These are phyloP conservation scores for Colletotrichum musicola DNA, from an alignment of 2,329 filamentous ascomycete species.

Conservation along the genomic window DNA sequence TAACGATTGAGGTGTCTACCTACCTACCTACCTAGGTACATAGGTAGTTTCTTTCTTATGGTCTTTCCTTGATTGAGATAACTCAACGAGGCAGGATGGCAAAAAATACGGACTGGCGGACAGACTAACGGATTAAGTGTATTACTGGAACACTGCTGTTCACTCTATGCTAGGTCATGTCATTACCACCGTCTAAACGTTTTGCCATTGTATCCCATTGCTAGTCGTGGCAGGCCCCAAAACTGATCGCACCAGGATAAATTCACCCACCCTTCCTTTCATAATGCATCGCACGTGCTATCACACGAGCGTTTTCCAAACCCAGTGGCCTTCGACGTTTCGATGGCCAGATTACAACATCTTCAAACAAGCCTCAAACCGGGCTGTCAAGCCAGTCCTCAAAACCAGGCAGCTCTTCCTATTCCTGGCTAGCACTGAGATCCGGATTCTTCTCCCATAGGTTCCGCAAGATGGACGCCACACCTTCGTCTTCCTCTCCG, in stretches of 20 bases:
- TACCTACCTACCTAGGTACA: too few species aligned
- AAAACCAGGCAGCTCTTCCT: constrained; percentile 39
- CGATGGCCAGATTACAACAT: too few species aligned
- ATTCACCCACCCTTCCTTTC: neutral
- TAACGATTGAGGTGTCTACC: too few species aligned
- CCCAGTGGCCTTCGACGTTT: too few species aligned
- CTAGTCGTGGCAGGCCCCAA: neutral
- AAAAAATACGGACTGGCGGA: too few species aligned
- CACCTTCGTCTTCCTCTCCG: constrained; percentile 64
- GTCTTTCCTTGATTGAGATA: too few species aligned
- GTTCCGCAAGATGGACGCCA: constrained; percentile 65
- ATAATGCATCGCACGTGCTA: constrained; percentile 5
- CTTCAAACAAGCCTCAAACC: neutral
- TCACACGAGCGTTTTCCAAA: neutral
- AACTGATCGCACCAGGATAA: neutral
- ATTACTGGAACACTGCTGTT: neutral
- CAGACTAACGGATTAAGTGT: too few species aligned
- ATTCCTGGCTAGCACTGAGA: constrained; percentile 67
- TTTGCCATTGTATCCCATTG: neutral
- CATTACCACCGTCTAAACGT: neutral
- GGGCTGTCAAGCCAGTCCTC: neutral
- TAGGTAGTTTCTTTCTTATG: too few species aligned
- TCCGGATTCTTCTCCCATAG: constrained; percentile 74
- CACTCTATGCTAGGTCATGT: neutral
- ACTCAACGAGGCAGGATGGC: too few species aligned